These are phyloP conservation scores for Linum lewisii DNA, from an alignment of 345 rosid species.

Conservation along the genomic window DNA sequence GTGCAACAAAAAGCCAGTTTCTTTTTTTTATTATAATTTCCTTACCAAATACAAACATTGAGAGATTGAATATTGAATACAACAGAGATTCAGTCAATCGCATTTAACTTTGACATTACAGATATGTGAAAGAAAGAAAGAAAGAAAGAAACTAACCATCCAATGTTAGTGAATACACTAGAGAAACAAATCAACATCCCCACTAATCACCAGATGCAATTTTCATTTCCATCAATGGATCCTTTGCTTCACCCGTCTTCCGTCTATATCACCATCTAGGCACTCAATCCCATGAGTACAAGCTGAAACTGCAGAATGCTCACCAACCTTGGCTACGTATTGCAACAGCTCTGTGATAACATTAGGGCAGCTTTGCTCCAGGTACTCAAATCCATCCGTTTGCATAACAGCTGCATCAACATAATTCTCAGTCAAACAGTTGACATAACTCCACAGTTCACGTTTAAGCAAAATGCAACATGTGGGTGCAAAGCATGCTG, in stretches of 20 bases:
- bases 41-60: no score
- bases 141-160: not conserved
- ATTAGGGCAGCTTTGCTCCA: slow-evolving; percentile 24
- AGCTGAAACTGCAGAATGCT: slow-evolving; percentile 39
- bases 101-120: no score
- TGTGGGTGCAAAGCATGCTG: not conserved
- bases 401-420: slow-evolving; percentile 20
- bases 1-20: no score
- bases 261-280: slow-evolving; percentile 48
- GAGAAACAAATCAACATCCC: not conserved
- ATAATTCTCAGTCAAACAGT: not conserved
- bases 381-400: slow-evolving; percentile 18
- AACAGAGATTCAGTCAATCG: no score
- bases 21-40: no score
- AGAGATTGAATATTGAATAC: no score
- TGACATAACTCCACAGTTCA: not conserved
- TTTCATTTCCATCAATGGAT: slow-evolving; percentile 27
- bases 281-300: slow-evolving; percentile 32
- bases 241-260: slow-evolving; percentile 72
- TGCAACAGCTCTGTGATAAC: slow-evolving; percentile 25
- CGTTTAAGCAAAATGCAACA: not conserved
- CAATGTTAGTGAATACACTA: not conserved
- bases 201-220: not conserved
- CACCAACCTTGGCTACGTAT: slow-evolving; percentile 41
- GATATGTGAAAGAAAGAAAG: no score